These are phyloP conservation scores for Saxispiralis lemnorum DNA, from an alignment of 495 filamentous ascomycete species.

Conservation along the genomic window DNA sequence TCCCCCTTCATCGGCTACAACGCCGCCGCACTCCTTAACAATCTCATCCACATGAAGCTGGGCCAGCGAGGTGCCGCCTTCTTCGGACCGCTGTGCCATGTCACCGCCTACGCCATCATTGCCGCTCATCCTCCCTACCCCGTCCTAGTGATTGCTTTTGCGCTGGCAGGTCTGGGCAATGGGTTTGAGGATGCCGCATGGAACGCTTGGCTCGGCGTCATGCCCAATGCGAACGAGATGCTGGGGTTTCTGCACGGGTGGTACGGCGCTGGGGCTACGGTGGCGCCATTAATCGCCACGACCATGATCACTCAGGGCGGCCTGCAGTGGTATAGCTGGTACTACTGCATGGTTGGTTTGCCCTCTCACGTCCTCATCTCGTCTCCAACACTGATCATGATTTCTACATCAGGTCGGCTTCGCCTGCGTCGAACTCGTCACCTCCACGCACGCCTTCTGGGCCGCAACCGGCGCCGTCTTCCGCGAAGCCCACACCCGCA, in stretches of 20 bases:
- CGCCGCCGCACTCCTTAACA: slow-evolving; percentile 38
- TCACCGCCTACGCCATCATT: slow-evolving; percentile 46
- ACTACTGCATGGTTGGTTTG: slow-evolving; percentile 40
- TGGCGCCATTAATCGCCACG: slow-evolving; percentile 40
- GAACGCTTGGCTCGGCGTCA: slow-evolving; percentile 48
- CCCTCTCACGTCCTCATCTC: neutral
- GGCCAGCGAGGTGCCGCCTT: slow-evolving; percentile 63
- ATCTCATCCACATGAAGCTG: slow-evolving; percentile 36
- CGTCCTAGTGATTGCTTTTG: slow-evolving; percentile 38
- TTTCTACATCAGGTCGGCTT: slow-evolving; percentile 34
- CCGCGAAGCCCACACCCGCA: slow-evolving; percentile 30
- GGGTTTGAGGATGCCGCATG: slow-evolving; percentile 44
- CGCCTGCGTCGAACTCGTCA: slow-evolving; percentile 40
- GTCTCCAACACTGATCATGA: neutral
- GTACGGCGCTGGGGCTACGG: slow-evolving; percentile 40
- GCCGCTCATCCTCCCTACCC: slow-evolving; percentile 42
- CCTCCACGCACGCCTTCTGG: slow-evolving; percentile 47
- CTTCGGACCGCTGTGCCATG: slow-evolving; percentile 43
- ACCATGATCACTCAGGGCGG: slow-evolving; percentile 33
- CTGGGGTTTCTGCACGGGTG: slow-evolving; percentile 40
- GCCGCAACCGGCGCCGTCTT: slow-evolving; percentile 42
- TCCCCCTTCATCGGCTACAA: slow-evolving; percentile 44
- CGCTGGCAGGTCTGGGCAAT: slow-evolving; percentile 45
- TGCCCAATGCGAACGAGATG: slow-evolving; percentile 44
- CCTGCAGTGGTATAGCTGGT: slow-evolving; percentile 40